Conservation (phyloP, 2,329 filamentous ascomycete species). For the Colletotrichum plurivorum region DNA sequence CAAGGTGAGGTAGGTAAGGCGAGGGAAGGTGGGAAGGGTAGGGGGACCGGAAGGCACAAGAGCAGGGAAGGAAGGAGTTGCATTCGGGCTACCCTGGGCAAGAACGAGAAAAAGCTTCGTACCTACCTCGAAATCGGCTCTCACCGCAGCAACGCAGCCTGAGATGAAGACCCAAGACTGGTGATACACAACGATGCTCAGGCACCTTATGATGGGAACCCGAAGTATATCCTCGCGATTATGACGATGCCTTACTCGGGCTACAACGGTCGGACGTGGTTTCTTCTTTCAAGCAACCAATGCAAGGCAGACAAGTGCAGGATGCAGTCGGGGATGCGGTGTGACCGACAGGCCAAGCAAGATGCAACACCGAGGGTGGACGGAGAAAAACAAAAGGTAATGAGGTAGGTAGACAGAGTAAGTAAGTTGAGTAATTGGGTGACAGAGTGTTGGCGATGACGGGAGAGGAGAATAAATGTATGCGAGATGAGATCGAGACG, state of each 20-base stretch:
- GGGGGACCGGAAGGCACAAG: too few relatives aligned
- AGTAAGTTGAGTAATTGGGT: neutral
- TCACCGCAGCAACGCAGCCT: too few relatives aligned
- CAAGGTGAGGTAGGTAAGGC: too few relatives aligned
- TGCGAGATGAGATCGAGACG: neutral
- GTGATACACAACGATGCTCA: too few relatives aligned
- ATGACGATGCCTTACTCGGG: too few relatives aligned
- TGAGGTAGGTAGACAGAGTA: neutral
- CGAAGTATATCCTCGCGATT: neutral
- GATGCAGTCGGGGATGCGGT: conserved; percentile 15
- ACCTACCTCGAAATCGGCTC: neutral
- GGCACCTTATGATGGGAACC: neutral
- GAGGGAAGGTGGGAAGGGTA: too few relatives aligned
- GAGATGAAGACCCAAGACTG: too few relatives aligned
- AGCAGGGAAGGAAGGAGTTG: conserved; percentile 13
- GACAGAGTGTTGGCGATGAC: neutral
- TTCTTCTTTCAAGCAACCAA: conserved; percentile 22
- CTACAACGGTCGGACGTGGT: neutral
- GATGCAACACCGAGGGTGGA: too few relatives aligned
- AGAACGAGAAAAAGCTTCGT: neutral
- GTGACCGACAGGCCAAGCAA: conserved; percentile 15
- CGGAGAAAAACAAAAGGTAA: neutral
- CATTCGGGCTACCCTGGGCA: conserved; percentile 2
- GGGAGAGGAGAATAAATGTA: neutral
- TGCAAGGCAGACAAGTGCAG: conserved; percentile 28